These are phyloP conservation scores for Lepidium didymum DNA, from an alignment of 345 rosid species.

Conservation along the genomic window DNA sequence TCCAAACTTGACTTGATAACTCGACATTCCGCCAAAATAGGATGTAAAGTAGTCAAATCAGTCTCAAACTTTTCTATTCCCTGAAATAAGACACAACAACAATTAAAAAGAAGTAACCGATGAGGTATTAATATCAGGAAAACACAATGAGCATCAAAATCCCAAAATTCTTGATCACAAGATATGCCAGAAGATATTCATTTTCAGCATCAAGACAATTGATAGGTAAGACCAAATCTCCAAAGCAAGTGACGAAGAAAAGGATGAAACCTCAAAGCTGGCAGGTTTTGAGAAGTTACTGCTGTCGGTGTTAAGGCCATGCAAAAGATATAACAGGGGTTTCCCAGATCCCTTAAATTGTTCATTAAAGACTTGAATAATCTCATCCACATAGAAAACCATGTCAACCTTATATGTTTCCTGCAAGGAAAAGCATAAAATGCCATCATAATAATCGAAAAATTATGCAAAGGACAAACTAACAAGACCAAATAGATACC, in stretches of 20 bases:
- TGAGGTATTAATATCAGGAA: not conserved
- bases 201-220: conserved; percentile 2
- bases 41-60: conserved; percentile 71
- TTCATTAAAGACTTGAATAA: conserved; percentile 44
- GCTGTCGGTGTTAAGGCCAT: conserved; percentile 90
- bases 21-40: conserved; percentile 90
- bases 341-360: conserved; percentile 48
- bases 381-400: conserved; percentile 69
- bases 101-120: not conserved
- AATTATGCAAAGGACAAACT: not conserved
- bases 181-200: not conserved
- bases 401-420: conserved; percentile 62
- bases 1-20: conserved; percentile 73
- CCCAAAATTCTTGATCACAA: not conserved
- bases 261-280: conserved; percentile 56
- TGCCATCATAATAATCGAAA: not conserved
- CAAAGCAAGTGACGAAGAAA: conserved; percentile 4
- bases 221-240: not conserved
- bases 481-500: conserved; percentile 33
- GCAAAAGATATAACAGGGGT: conserved; percentile 65
- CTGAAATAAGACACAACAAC: conserved; percentile 33
- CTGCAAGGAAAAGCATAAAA: conserved; percentile 35
- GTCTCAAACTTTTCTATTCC: conserved; percentile 64
- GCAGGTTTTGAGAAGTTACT: conserved; percentile 77
- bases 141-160: not conserved